These are phyloP conservation scores for Zelopaecilomyces penicillatus DNA, from an alignment of 2,329 filamentous ascomycete species.

Conservation along the genomic window DNA sequence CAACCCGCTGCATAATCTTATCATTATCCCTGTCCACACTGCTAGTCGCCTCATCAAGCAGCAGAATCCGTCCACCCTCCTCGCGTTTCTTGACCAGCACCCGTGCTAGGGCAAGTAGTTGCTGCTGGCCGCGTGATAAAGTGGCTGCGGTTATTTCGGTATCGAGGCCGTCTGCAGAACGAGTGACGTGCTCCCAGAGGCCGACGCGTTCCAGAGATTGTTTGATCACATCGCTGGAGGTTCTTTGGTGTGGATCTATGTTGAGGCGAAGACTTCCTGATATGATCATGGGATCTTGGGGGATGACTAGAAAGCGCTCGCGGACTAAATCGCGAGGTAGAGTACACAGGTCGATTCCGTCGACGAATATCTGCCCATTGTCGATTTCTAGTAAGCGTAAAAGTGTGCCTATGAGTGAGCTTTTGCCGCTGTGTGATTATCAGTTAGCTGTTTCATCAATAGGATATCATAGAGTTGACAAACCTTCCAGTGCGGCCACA, in stretches of 20 bases:
- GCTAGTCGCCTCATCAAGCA: constrained; percentile 25
- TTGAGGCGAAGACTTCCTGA: constrained; percentile 39
- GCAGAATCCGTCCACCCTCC: constrained; percentile 7
- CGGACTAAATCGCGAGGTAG: constrained; percentile 36
- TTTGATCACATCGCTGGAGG: background rate
- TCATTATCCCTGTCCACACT: constrained; percentile 22
- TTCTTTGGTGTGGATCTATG: constrained; percentile 30
- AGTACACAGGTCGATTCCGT: constrained; percentile 31
- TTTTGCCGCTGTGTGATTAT: background rate
- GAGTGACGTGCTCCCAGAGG: background rate
- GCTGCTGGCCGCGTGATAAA: constrained; percentile 38
- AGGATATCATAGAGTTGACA: background rate
- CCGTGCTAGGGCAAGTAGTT: constrained; percentile 23
- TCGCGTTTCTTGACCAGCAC: constrained; percentile 28
- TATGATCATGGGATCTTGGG: constrained; percentile 42
- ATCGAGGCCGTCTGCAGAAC: background rate
- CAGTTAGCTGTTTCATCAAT: background rate
- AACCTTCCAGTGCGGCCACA: background rate
- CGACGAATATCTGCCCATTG: constrained; percentile 31
- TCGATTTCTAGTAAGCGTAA: constrained; percentile 39
- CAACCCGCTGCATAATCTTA: constrained; percentile 14
- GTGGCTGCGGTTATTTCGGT: constrained; percentile 28
- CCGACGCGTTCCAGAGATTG: background rate
- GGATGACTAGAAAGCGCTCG: constrained; percentile 34
- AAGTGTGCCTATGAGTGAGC: constrained; percentile 14